phyloP scores from a whole-genome alignment of 2,329 filamentous ascomycete species.

The Fusarium buxicola region DNA sequence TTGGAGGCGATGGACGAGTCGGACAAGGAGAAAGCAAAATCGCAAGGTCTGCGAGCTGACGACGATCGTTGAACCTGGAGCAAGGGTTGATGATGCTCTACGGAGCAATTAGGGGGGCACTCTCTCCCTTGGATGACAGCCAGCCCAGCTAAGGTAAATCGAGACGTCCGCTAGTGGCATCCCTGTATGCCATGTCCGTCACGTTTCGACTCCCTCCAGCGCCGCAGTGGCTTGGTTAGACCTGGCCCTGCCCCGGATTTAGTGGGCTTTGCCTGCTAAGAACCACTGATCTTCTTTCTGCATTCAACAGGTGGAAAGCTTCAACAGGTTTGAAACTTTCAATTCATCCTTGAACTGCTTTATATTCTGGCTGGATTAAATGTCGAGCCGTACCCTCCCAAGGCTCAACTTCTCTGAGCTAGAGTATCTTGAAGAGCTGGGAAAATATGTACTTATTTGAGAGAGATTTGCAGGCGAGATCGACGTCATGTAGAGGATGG shows the following conservation, averaged over 20 bases:
- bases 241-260: constrained; percentile 16
- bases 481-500: no score
- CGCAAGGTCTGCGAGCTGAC: constrained; percentile 9
- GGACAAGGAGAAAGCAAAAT: constrained; percentile 18
- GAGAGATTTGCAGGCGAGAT: no score
- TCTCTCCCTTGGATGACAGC: constrained; percentile 37
- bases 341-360: background rate
- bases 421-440: background rate
- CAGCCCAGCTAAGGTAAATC: constrained; percentile 5
- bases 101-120: constrained; percentile 27
- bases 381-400: background rate
- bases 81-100: constrained; percentile 35
- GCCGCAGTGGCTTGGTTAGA: constrained; percentile 38
- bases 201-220: constrained; percentile 28
- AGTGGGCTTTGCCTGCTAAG: constrained; percentile 7
- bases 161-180: constrained; percentile 2
- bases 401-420: background rate
- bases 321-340: background rate
- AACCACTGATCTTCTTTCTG: constrained; percentile 21
- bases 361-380: background rate
- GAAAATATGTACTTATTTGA: background rate
- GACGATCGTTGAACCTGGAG: constrained; percentile 20
- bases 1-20: background rate
- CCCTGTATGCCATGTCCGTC: constrained; percentile 1
- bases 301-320: constrained; percentile 5